Base-by-base conservation (phyloP, 2,329 filamentous ascomycete species). In the Chaetomium olivaceum region DNA sequence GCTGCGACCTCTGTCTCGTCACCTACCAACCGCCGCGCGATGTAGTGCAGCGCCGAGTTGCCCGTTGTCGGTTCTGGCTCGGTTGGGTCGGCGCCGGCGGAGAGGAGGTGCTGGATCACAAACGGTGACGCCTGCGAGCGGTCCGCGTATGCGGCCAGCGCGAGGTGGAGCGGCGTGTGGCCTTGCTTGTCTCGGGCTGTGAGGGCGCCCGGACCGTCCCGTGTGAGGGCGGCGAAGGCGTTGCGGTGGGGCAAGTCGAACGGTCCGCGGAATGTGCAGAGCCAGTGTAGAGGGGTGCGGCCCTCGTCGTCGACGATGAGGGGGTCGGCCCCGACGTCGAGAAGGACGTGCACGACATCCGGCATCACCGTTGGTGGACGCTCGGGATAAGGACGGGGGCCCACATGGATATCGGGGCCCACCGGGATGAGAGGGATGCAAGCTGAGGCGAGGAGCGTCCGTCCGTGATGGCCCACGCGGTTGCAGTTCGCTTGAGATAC, bases 321-420 rank as follows among this genome's bases (percentile, higher is more conserved):
- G 9, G 65, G 52, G 25, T 67, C 58, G 3, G 62, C 65, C 14
- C 65, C 58, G 12, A 60, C 23, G 29, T 59, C n/a, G 58, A 67
- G 54, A 21, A 54, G 31, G 23, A 25, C 21, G 21, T 46, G 55
- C 3, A 59, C 16, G 16, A 43, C 5, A 4, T 43, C 39, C 5
- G 16, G 4, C 39, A 43, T 43, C 16, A 43, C 39, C 3, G 39
- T 43, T 43, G 16, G 16, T 6, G 16, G 16, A 43, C 16, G 39
- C 39, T 14, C 2, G 39, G 16, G 16, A n/a, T 19, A 19, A 16
- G 12, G 33, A 36, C 8, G 33, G 33, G 3, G 11, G 33, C 33
- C 9, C 33, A 36, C 9, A 2, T 9, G 2, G 33, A 6, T 11
- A 6, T 39, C 14, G 16, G 16, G 39, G 39, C 39, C 16, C 16